A percentile compares a stretch with the other conserved stretches of the same genome.
Conservation (phyloP, 495 filamentous ascomycete species). For the Mycothermus thermophilus region DNA sequence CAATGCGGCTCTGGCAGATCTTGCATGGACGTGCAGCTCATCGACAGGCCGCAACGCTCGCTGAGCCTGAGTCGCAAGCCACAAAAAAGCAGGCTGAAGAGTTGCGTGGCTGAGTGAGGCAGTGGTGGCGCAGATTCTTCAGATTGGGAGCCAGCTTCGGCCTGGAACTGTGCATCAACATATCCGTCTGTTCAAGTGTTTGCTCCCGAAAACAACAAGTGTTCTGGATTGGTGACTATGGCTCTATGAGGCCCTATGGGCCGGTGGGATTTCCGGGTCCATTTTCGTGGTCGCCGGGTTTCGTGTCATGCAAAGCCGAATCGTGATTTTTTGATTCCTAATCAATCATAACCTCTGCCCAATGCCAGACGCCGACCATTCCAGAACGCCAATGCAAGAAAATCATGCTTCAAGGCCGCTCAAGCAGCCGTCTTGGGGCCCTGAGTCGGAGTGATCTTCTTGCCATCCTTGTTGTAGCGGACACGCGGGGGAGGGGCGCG, state of each 20-base stretch:
- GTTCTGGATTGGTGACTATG: slow-evolving; percentile 23
- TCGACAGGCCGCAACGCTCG: too few relatives aligned
- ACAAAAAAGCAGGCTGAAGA: too few relatives aligned
- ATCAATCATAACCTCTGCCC: slow-evolving; percentile 11
- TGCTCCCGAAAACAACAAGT: slow-evolving; percentile 18
- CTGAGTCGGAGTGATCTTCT: slow-evolving; percentile 95
- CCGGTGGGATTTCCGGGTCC: slow-evolving; percentile 11
- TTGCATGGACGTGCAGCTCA: too few relatives aligned
- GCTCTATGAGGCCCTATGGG: slow-evolving; percentile 13
- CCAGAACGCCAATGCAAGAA: slow-evolving; percentile 17
- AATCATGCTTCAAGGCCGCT: not conserved
- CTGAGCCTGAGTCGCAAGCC: too few relatives aligned
- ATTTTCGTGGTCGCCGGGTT: slow-evolving; percentile 15
- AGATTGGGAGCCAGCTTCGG: too few relatives aligned
- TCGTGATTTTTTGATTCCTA: slow-evolving; percentile 19
- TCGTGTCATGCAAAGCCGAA: slow-evolving; percentile 11
- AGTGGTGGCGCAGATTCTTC: too few relatives aligned
- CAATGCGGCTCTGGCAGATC: too few relatives aligned
- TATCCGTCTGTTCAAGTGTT: not conserved
- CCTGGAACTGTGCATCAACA: too few relatives aligned
- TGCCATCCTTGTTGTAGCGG: slow-evolving; percentile 99
- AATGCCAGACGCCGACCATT: slow-evolving; percentile 20
- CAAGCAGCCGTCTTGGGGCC: slow-evolving; percentile 30
- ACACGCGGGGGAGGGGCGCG: slow-evolving; percentile 92
- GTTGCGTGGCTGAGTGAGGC: too few relatives aligned